phyloP scores from a whole-genome alignment of 805 yeast species.

The Lachancea fermentati region DNA sequence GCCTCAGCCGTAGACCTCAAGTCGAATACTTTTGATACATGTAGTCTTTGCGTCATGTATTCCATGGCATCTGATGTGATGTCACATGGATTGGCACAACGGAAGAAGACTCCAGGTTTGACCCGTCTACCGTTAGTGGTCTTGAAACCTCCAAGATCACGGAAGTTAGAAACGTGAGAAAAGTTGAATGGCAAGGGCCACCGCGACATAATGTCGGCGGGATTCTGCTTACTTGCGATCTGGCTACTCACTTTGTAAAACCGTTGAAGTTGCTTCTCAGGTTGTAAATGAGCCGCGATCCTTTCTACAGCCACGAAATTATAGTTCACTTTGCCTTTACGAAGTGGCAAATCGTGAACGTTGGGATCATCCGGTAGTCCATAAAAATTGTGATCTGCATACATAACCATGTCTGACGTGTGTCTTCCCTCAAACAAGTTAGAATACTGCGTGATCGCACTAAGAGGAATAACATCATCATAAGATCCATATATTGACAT shows the following conservation, averaged over 20 bases:
- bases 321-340: constrained; percentile 50
- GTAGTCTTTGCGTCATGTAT: constrained; percentile 29
- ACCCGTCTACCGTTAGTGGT: constrained; percentile 38
- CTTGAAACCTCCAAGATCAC: constrained; percentile 77
- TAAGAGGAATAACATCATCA: constrained; percentile 61
- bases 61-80: constrained; percentile 47
- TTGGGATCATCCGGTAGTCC: constrained; percentile 41
- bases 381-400: constrained; percentile 79
- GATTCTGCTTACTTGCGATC: constrained; percentile 12
- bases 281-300: constrained; percentile 31
- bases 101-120: constrained; percentile 47
- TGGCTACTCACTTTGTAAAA: constrained; percentile 35
- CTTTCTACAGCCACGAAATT: constrained; percentile 46
- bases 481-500: constrained; percentile 65
- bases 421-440: constrained; percentile 53
- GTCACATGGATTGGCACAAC: constrained; percentile 56
- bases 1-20: constrained; percentile 59
- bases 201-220: constrained; percentile 15
- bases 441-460: constrained; percentile 56
- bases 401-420: constrained; percentile 48
- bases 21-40: constrained; percentile 55
- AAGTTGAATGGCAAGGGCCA: constrained; percentile 22
- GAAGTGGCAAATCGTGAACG: constrained; percentile 39
- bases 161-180: constrained; percentile 50
- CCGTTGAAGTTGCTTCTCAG: constrained; percentile 44